A percentile compares a stretch with the other conserved stretches of the same genome.
Conservation (phyloP, 805 yeast species). For the Wickerhamiella lipophila region DNA sequence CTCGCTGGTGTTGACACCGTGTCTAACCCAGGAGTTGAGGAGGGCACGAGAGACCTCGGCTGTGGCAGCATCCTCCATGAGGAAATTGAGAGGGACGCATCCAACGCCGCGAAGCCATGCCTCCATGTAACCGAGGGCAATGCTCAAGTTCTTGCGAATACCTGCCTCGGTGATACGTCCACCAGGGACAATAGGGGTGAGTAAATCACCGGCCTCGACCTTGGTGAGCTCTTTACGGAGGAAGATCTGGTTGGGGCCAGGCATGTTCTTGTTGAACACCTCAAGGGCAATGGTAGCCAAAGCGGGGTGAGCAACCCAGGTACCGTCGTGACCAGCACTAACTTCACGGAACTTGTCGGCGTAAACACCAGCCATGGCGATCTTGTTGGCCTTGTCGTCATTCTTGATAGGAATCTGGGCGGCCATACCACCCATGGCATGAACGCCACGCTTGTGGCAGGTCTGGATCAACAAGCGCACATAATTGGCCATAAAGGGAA, state of each 20-base stretch:
- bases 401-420: conserved; percentile 64
- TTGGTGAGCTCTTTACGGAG: conserved; percentile 37
- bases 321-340: conserved; percentile 57
- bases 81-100: conserved; percentile 59
- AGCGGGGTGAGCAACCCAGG: conserved; percentile 71
- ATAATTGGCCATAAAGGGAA: conserved; percentile 57
- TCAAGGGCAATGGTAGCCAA: conserved; percentile 51
- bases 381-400: conserved; percentile 46
- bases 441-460: conserved; percentile 59
- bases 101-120: conserved; percentile 64
- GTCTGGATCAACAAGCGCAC: conserved; percentile 54
- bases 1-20: conserved; percentile 42
- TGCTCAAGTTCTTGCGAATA: conserved; percentile 46
- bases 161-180: conserved; percentile 54
- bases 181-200: conserved; percentile 46
- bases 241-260: conserved; percentile 59
- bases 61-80: conserved; percentile 72
- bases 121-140: conserved; percentile 58
- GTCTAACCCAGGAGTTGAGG: conserved; percentile 64
- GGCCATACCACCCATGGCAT: conserved; percentile 72
- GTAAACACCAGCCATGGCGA: conserved; percentile 55
- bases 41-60: conserved; percentile 67
- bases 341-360: conserved; percentile 59
- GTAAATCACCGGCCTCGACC: conserved; percentile 46
- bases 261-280: conserved; percentile 64